phyloP scores from a whole-genome alignment of 257 asterid species.

The Ajuga chamaepitys region DNA sequence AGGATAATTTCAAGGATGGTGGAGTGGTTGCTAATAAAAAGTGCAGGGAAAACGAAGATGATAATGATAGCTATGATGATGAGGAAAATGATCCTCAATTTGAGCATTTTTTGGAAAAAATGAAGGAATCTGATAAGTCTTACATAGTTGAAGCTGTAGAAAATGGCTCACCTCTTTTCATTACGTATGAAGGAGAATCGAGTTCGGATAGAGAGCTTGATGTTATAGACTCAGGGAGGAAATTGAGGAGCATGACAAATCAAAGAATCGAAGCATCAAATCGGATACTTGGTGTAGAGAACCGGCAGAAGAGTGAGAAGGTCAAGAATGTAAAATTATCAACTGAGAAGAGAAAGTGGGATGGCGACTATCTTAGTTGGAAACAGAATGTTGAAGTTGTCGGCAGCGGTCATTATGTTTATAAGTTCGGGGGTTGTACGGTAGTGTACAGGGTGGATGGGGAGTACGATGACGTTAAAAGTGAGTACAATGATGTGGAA shows the following conservation, averaged over 20 bases:
- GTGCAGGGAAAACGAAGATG: not conserved
- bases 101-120: not conserved
- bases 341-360: not conserved
- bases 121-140: not conserved
- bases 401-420: not conserved
- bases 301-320: not conserved
- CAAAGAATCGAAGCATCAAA: not conserved
- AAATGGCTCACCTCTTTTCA: too few relatives aligned
- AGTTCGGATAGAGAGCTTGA: too few relatives aligned
- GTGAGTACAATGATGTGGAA: constrained; percentile 5
- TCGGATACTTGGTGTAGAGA: not conserved
- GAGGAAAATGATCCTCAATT: constrained; percentile 16
- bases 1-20: too few relatives aligned
- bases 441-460: not conserved
- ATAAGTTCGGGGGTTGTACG: not conserved
- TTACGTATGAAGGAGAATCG: too few relatives aligned
- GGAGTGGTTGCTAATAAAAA: too few relatives aligned
- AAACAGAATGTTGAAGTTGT: not conserved
- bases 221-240: too few relatives aligned
- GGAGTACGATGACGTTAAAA: not conserved
- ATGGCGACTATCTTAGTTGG: not conserved
- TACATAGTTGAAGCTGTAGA: too few relatives aligned
- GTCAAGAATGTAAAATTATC: not conserved
- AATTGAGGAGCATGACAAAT: too few relatives aligned
- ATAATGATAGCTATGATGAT: not conserved